Conservation (phyloP, 768 basidiomycete genomes). For the Boletellus sp. region DNA sequence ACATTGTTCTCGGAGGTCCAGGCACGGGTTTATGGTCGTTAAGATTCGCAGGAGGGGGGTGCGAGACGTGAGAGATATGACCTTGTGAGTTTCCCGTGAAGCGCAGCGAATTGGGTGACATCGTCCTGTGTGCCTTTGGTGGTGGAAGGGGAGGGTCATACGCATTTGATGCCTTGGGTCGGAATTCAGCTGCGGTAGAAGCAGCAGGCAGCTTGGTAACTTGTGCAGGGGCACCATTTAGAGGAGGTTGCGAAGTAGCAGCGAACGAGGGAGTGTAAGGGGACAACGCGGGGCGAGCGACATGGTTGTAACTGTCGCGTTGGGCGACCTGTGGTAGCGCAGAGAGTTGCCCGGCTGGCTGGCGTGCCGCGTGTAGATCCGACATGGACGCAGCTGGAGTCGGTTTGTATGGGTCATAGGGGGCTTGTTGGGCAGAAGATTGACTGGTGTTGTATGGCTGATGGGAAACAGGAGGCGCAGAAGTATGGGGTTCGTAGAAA, state of each 20-base stretch:
- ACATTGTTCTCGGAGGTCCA: constrained; percentile 30
- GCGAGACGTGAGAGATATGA: constrained; percentile 6
- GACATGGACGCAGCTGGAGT: constrained; percentile 13
- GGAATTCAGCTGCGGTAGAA: constrained; percentile 45
- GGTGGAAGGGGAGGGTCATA: constrained; percentile 75
- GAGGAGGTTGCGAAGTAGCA: constrained; percentile 12
- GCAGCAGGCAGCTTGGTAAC: constrained; percentile 32
- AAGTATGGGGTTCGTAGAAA: constrained; percentile 26
- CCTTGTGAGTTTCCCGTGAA: constrained; percentile 17
- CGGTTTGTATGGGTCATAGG: constrained; percentile 39
- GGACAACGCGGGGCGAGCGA: constrained; percentile 24
- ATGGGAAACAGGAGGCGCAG: constrained; percentile 15
- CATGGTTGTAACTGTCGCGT: constrained; percentile 29
- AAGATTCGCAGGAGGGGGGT: constrained; percentile 9
- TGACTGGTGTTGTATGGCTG: constrained; percentile 15
- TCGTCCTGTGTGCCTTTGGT: constrained; percentile 32
- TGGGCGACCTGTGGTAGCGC: constrained; percentile 28
- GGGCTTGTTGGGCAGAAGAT: constrained; percentile 11
- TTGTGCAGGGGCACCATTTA: constrained; percentile 25
- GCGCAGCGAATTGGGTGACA: constrained; percentile 26
- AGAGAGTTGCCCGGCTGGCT: constrained; percentile 10
- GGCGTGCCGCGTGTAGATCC: constrained; percentile 21
- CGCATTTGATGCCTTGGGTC: constrained; percentile 66
- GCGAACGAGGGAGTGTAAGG: constrained; percentile 19
- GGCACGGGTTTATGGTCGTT: constrained; percentile 20